Evolutionary conservation across 257 asterid genomes (phyloP).

Genomic region (Lycium barbarum): DNA sequence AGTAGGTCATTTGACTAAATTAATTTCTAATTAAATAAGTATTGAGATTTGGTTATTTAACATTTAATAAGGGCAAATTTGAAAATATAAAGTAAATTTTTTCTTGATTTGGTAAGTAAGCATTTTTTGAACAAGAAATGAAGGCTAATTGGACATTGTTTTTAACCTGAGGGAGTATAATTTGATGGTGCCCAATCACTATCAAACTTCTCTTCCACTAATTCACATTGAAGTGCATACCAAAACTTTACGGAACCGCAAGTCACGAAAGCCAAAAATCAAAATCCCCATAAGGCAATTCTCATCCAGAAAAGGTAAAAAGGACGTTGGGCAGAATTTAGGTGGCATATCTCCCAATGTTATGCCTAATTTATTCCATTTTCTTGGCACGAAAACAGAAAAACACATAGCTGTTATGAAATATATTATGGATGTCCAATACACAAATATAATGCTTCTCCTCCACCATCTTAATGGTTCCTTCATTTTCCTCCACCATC

Average conservation of each 20-base stretch:
- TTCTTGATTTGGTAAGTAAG: no score
- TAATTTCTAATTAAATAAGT: no score
- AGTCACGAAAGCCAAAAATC: not conserved
- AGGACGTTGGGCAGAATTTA: not conserved
- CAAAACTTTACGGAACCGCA: slow-evolving; percentile 22
- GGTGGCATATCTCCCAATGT: not conserved
- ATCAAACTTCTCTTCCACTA: not conserved
- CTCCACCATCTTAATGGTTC: no score
- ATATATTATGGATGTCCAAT: no score
- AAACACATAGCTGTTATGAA: not conserved
- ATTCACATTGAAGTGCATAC: not conserved
- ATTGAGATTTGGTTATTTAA: no score
- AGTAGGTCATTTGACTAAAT: no score
- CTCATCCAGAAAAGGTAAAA: not conserved
- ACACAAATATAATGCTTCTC: no score
- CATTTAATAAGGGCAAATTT: no score
- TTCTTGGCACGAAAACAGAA: not conserved
- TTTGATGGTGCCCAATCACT: not conserved
- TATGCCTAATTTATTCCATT: not conserved
- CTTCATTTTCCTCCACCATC: no score
- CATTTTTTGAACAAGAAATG: no score
- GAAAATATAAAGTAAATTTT: no score
- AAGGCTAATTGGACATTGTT: no score
- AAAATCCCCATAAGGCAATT: not conserved
- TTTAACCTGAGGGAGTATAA: not conserved